Evolutionary conservation across 2,329 filamentous ascomycete genomes (phyloP), one percentile per base, ranked within the genome.

Genomic region (Dactylellina sp.): DNA sequence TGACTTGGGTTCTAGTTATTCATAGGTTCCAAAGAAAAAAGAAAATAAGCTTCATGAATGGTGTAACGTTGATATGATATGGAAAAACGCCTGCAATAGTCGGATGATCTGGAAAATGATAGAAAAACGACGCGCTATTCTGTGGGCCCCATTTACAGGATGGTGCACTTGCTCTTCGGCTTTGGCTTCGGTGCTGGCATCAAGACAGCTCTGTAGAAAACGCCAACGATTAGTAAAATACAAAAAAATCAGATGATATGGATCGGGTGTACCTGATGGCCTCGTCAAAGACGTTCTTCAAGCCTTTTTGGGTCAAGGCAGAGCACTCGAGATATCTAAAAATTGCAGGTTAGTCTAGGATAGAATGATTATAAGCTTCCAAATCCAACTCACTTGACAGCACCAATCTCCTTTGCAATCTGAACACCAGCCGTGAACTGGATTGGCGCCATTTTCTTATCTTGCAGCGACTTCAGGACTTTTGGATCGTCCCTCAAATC

Each of bases 261-360:
- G 40, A n/a, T 18, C 6, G 40, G 83, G 89, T 6, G 79, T 84
- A 98, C 95, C 95, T 90, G 81, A 99, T 99, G 35, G 95, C 95
- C 83, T 97, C 94, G 80, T 99, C 95, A 81, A 99, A 99, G 53
- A 99, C 95, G 79, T 92, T 96, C 89, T 99, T 99, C 79, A 99
- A 83, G 82, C 97, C 97, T 80, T 94, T 87, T 85, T 98, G 95
- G 39, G 95, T 99, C 78, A 99, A 85, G 52, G 95, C 95, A 59
- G 95, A 98, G 84, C 95, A 99, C 84, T 99, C 95, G 44, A 98
- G 87, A 83, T 99, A 78, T 47, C 77, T 76, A 40, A 9, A 24
- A 11, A 32, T 18, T 4, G 4, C 50, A 40, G 20, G 57, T 61
- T 61, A 61, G 56, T 42, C 22, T 7, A n/a, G n/a, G 32, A 52